Evolutionary conservation across 495 filamentous ascomycete species (phyloP).

Genomic region (Aspergillus coremiiformis): DNA sequence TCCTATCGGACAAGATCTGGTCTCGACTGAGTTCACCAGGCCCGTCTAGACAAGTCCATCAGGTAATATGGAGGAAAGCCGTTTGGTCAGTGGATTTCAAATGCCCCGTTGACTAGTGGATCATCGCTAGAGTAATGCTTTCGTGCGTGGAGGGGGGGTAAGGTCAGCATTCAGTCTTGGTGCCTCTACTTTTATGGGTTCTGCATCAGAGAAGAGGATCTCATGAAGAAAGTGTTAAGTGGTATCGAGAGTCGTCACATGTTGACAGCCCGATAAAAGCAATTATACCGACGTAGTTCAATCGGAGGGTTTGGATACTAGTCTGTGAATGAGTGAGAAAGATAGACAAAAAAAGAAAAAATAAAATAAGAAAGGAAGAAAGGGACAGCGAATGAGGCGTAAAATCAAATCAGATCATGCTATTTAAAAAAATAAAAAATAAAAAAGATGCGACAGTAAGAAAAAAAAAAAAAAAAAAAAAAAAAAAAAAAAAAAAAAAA

Average conservation of each 20-base stretch:
- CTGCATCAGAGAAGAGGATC: neutral
- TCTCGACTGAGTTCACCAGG: neutral
- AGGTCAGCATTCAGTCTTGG: neutral
- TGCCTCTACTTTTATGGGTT: neutral
- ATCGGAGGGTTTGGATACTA: conserved; percentile 2
- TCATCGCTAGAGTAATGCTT: conserved; percentile 1
- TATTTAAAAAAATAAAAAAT: too few species aligned
- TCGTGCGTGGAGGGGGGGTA: conserved; percentile 6
- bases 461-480: conserved; percentile 2
- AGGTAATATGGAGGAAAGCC: conserved; percentile 9
- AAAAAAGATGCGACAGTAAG: neutral
- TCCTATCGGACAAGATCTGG: neutral
- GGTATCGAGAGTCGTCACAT: neutral
- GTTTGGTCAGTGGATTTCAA: conserved; percentile 13
- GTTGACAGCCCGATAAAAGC: neutral
- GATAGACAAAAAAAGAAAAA: conserved; percentile 5
- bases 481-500: neutral
- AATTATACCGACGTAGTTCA: neutral
- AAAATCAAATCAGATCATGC: neutral
- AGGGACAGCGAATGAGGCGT: neutral
- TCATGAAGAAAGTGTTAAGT: neutral
- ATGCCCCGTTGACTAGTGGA: conserved; percentile 11
- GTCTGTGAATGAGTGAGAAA: neutral
- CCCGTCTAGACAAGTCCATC: neutral
- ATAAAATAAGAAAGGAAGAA: conserved; percentile 6